Conservation (phyloP, 805 yeast genomes). For the Candida railenensis region DNA sequence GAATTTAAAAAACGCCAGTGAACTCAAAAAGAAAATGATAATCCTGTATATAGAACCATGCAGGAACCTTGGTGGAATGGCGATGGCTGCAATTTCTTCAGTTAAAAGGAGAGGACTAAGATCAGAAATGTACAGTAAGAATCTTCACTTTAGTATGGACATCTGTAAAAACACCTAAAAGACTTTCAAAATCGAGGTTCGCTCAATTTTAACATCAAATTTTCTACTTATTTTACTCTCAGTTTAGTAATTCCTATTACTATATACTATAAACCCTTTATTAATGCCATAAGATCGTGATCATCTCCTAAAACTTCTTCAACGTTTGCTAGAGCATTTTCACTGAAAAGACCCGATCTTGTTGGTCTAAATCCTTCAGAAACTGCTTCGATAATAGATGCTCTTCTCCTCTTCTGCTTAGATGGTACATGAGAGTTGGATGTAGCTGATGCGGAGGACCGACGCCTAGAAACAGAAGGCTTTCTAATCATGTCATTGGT, state of each 20-base stretch:
- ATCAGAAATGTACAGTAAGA: too few relatives aligned
- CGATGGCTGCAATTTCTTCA: too few relatives aligned
- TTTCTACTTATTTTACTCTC: too few relatives aligned
- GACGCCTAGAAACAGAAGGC: conserved; percentile 2
- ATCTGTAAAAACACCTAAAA: too few relatives aligned
- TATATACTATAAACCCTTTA: conserved; percentile 27
- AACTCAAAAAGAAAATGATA: too few relatives aligned
- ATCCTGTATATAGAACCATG: too few relatives aligned
- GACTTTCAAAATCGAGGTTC: too few relatives aligned
- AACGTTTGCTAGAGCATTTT: conserved; percentile 69
- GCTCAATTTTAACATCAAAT: too few relatives aligned
- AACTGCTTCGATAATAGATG: conserved; percentile 71
- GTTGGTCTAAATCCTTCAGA: conserved; percentile 75
- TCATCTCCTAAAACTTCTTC: conserved; percentile 66
- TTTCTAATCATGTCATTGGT: background rate
- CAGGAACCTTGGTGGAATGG: too few relatives aligned
- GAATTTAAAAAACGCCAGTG: too few relatives aligned
- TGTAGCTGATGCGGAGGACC: background rate
- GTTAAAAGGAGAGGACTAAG: too few relatives aligned
- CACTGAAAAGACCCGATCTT: conserved; percentile 73
- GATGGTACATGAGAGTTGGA: conserved; percentile 10
- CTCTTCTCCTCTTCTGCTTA: conserved; percentile 51
- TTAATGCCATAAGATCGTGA: conserved; percentile 43
- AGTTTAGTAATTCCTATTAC: background rate
- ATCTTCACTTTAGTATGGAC: too few relatives aligned